Percentiles rank a stretch among this genome's conserved stretches.
Conservation (phyloP, 2,329 filamentous ascomycete species). For the Xylariaceae sp. region DNA sequence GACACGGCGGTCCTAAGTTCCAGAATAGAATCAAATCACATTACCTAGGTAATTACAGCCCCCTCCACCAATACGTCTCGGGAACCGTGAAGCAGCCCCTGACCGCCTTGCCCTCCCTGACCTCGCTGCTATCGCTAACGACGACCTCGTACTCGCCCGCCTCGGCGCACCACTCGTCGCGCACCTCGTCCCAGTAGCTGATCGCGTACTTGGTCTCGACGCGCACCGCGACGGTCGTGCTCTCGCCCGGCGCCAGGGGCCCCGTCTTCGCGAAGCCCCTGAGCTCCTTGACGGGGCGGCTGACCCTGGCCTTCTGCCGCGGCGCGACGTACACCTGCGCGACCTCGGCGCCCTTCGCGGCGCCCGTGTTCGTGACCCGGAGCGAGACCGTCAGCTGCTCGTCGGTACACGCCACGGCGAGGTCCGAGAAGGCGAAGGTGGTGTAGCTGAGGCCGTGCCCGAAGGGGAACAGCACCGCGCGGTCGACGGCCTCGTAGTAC, state of each 20-base stretch:
- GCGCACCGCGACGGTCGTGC: slow-evolving; percentile 57
- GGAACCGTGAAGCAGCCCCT: slow-evolving; percentile 57
- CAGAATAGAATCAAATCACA: no score
- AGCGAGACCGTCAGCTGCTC: slow-evolving; percentile 51
- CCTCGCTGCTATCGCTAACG: slow-evolving; percentile 59
- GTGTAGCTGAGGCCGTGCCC: slow-evolving; percentile 82
- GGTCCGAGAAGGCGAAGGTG: slow-evolving; percentile 60
- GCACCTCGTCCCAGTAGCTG: slow-evolving; percentile 71
- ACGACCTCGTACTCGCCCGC: slow-evolving; percentile 66
- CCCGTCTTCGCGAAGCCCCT: slow-evolving; percentile 68
- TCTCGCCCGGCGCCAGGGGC: slow-evolving; percentile 62
- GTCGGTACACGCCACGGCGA: slow-evolving; percentile 51
- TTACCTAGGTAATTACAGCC: no score
- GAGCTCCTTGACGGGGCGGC: slow-evolving; percentile 62
- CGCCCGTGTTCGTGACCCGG: slow-evolving; percentile 64
- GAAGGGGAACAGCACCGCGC: slow-evolving; percentile 72
- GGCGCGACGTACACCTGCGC: slow-evolving; percentile 60
- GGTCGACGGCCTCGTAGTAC: slow-evolving; percentile 73
- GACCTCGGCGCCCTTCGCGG: slow-evolving; percentile 54
- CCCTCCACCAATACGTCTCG: slow-evolving; percentile 69
- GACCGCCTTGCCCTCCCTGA: slow-evolving; percentile 50
- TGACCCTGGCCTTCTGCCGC: slow-evolving; percentile 56
- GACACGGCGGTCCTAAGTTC: no score
- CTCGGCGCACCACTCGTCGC: slow-evolving; percentile 67
- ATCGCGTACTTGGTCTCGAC: slow-evolving; percentile 66